Evolutionary conservation across 2,329 filamentous ascomycete genomes (phyloP).

Genomic region (Microcyclospora pomicola): DNA sequence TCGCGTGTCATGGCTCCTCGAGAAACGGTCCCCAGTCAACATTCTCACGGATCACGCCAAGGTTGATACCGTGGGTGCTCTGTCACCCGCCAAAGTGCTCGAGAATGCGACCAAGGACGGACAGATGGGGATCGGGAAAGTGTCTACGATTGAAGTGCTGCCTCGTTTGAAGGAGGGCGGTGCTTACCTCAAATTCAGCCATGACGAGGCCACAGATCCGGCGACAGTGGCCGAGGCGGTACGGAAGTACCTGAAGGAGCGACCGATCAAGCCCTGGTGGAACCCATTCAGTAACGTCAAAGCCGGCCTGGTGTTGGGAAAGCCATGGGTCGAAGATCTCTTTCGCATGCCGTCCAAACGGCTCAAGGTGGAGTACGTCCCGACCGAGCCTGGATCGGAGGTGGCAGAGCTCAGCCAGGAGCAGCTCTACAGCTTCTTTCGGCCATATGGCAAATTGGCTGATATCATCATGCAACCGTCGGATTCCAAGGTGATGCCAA

Average conservation of each 20-base stretch:
- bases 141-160: conserved; percentile 68
- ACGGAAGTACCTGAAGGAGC: conserved; percentile 48
- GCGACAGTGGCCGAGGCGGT: conserved; percentile 49
- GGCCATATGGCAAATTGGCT: conserved; percentile 76
- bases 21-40: conserved; percentile 12
- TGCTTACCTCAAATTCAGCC: conserved; percentile 76
- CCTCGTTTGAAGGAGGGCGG: conserved; percentile 84
- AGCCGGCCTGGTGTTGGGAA: conserved; percentile 61
- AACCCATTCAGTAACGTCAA: conserved; percentile 63
- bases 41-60: conserved; percentile 5
- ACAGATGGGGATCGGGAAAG: conserved; percentile 14
- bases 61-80: conserved; percentile 26
- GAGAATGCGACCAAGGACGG: conserved; percentile 25
- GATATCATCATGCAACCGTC: conserved; percentile 73
- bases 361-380: conserved; percentile 72
- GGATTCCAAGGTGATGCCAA: conserved; percentile 73
- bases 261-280: conserved; percentile 77
- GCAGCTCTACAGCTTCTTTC: conserved; percentile 71
- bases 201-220: conserved; percentile 33
- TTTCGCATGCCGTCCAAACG: conserved; percentile 65
- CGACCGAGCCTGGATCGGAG: conserved; percentile 54
- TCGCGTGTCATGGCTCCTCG: conserved; percentile 36
- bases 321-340: conserved; percentile 89
- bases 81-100: conserved; percentile 43
- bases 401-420: conserved; percentile 76